Percentiles rank a stretch among this genome's conserved stretches.
Evolutionary conservation across 2,329 filamentous ascomycete species (phyloP).

Genomic region (Hortaea werneckii): DNA sequence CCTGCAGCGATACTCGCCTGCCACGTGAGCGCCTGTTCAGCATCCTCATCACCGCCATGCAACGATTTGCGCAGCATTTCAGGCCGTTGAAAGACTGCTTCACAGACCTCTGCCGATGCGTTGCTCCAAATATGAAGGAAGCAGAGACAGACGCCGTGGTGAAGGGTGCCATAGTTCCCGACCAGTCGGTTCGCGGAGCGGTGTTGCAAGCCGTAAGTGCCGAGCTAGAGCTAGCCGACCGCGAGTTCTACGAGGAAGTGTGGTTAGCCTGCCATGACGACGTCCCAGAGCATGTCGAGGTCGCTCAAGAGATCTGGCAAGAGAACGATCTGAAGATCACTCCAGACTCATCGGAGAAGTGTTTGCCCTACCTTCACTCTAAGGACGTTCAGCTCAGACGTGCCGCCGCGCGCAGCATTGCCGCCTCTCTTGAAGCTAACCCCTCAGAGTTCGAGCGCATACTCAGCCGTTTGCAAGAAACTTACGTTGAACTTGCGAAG

Average conservation of each 20-base stretch:
- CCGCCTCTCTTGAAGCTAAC: conserved; percentile 58
- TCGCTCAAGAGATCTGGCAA: conserved; percentile 86
- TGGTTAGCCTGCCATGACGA: conserved; percentile 93
- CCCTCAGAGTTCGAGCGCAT: conserved; percentile 51
- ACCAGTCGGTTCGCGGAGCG: conserved; percentile 70
- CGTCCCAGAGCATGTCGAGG: conserved; percentile 71
- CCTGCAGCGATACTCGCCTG: conserved; percentile 63
- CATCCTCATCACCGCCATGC: conserved; percentile 70
- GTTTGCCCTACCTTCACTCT: conserved; percentile 70
- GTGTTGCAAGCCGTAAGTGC: conserved; percentile 82
- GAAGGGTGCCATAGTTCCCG: conserved; percentile 66
- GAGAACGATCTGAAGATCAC: conserved; percentile 72
- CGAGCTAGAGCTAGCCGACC: conserved; percentile 83
- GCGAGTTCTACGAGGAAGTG: conserved; percentile 77
- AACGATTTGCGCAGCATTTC: conserved; percentile 83
- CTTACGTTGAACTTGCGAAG: conserved; percentile 71
- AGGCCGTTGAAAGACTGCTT: conserved; percentile 91
- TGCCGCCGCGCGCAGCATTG: conserved; percentile 71
- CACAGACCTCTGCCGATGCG: conserved; percentile 70
- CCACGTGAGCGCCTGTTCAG: conserved; percentile 66
- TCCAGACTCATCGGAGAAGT: conserved; percentile 48
- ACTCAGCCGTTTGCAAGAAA: conserved; percentile 54
- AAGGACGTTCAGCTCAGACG: conserved; percentile 72
- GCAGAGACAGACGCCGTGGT: conserved; percentile 69
- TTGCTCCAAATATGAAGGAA: conserved; percentile 68